These are phyloP conservation scores for Dendrothele bispora DNA, from an alignment of 768 basidiomycete genomes.

Conservation along the genomic window DNA sequence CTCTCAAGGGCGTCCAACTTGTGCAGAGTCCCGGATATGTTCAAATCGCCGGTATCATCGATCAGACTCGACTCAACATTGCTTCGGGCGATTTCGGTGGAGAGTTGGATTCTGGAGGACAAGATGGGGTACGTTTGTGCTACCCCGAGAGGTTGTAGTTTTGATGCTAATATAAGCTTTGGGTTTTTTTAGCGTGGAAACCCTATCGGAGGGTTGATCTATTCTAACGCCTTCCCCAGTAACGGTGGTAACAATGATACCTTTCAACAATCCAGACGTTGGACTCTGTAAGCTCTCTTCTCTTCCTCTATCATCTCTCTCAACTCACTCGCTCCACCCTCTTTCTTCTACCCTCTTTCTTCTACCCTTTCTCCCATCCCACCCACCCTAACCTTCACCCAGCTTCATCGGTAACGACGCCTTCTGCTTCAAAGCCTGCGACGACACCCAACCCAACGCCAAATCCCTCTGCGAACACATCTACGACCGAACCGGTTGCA, in stretches of 20 bases:
- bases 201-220: slow-evolving; percentile 54
- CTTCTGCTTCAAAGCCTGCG: slow-evolving; percentile 59
- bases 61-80: slow-evolving; percentile 58
- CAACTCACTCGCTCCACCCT: background rate
- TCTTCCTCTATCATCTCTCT: background rate
- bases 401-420: slow-evolving; percentile 52
- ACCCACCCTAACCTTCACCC: slow-evolving; percentile 4
- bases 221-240: slow-evolving; percentile 41
- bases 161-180: too few relatives aligned
- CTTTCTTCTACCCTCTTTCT: too few relatives aligned
- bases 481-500: slow-evolving; percentile 56
- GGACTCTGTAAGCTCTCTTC: slow-evolving; percentile 40
- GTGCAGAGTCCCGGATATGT: slow-evolving; percentile 53
- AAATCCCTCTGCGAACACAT: slow-evolving; percentile 32
- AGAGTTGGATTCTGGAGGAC: slow-evolving; percentile 70
- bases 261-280: slow-evolving; percentile 45
- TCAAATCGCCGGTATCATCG: slow-evolving; percentile 54
- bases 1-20: slow-evolving; percentile 56
- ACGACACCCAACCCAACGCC: slow-evolving; percentile 40
- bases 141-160: too few relatives aligned
- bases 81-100: slow-evolving; percentile 55
- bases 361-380: too few relatives aligned
- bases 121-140: too few relatives aligned
- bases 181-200: too few relatives aligned
- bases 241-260: slow-evolving; percentile 33